Base-by-base conservation (phyloP, 768 basidiomycete species). In the Calocybe cyanea region DNA sequence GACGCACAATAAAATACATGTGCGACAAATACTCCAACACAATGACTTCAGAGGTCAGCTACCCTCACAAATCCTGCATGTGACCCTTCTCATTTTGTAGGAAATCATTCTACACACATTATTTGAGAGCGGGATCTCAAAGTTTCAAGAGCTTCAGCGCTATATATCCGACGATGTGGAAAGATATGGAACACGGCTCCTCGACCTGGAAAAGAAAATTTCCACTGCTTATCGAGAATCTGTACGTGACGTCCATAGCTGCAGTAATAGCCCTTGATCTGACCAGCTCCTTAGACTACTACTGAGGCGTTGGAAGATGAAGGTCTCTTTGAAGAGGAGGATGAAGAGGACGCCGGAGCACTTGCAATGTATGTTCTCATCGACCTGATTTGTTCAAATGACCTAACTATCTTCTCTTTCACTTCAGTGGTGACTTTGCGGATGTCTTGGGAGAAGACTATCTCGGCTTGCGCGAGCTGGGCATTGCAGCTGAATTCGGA, bases 41-140 rank as follows among this genome's bases (percentile, higher is more conserved):
- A 18, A 92, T 97, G 89, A 81, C 85, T 1, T 61, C 91, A 0
- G 92, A 96, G 80, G 93, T 94, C 45, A 46, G 76, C 58, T 21
- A 2, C 8, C 17, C 39, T 7, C 20, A 6, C 11, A 17, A 17
- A 33, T 19, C 13, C 28, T 40, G 55, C 38, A 34, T 44, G 32
- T 48, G 19, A 19, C 14, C 33, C 43, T 31, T 24, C 15, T 17
- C 13, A 14, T 9, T 30, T 11, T 25, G n/a, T 48, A 95, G 92
- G 92, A 95, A 82, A 94, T 96, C 25, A 83, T 95, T 30, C 75
- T 93, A 1, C 92, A 95, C 61, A 87, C 91, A 0, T 69, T 97
- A 14, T 90, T 93, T 53, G 92, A 96, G 66, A 89, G 87, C 49
- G 94, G 94, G 4, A 81, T 78, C 6, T 80, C 89, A 0, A 77